phyloP scores from a whole-genome alignment of 352 stramenopile species.

The Phytophthora capsici region DNA sequence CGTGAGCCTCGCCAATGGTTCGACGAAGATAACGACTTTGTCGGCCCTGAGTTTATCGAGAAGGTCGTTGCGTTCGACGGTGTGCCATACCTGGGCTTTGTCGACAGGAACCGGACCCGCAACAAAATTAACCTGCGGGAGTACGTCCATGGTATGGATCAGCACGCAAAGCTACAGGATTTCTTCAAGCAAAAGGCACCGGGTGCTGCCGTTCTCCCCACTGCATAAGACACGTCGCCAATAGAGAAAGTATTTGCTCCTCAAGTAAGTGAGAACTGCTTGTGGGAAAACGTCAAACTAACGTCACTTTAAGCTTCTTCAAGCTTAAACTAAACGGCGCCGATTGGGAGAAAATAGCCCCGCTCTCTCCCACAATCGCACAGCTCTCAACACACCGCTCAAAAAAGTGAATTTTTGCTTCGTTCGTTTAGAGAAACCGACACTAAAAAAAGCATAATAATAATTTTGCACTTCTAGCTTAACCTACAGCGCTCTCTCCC shows the following conservation, averaged over 20 bases:
- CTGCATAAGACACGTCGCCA: constrained; percentile 2
- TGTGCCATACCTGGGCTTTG: constrained; percentile 69
- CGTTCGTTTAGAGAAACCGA: too few relatives aligned
- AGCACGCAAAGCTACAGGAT: constrained; percentile 43
- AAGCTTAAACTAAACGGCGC: too few relatives aligned
- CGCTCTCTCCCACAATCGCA: too few relatives aligned
- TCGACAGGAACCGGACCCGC: constrained; percentile 46
- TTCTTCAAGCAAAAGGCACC: constrained; percentile 49
- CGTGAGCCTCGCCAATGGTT: constrained; percentile 72
- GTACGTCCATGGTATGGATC: constrained; percentile 54
- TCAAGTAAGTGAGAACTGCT: too few relatives aligned
- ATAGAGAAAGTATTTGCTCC: constrained; percentile 7
- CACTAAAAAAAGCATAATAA: too few relatives aligned
- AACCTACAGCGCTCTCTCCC: too few relatives aligned
- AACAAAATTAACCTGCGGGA: constrained; percentile 53
- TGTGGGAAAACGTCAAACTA: too few relatives aligned
- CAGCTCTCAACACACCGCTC: too few relatives aligned
- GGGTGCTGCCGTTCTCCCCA: constrained; percentile 6
- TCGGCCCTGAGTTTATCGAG: constrained; percentile 57
- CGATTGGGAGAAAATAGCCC: too few relatives aligned
- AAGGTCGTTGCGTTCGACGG: constrained; percentile 64
- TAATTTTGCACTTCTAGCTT: too few relatives aligned
- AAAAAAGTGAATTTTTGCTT: too few relatives aligned
- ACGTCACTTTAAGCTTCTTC: too few relatives aligned
- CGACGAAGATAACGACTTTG: constrained; percentile 80